Evolutionary conservation across 129 eudicot species (phyloP).

Genomic region (Scalesia atractyloides): DNA sequence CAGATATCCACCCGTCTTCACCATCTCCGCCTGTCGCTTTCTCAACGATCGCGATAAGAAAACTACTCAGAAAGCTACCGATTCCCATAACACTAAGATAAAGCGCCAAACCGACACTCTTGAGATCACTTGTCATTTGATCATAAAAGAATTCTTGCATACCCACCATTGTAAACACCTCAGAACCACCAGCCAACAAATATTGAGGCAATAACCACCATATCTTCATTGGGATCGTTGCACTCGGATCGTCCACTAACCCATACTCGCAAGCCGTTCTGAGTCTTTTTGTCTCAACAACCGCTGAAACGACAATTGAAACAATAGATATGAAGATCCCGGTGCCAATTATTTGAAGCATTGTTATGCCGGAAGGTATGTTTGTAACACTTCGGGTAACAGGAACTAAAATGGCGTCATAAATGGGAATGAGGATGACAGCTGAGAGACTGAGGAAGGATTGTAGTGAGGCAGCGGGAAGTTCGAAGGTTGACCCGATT

Average conservation of each 20-base stretch:
- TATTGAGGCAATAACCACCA: constrained; percentile 73
- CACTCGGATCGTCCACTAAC: constrained; percentile 36
- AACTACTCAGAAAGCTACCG: constrained; percentile 65
- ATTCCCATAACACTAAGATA: constrained; percentile 54
- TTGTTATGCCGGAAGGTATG: constrained; percentile 55
- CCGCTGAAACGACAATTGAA: constrained; percentile 57
- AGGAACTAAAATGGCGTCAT: constrained; percentile 63
- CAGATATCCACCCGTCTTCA: constrained; percentile 53
- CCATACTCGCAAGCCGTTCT: constrained; percentile 43
- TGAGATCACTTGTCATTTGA: constrained; percentile 23
- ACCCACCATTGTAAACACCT: constrained; percentile 55
- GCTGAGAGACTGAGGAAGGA: constrained; percentile 37
- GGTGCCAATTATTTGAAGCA: constrained; percentile 62
- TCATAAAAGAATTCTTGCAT: constrained; percentile 72
- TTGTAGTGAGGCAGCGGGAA: constrained; percentile 72
- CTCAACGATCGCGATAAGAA: constrained; percentile 45
- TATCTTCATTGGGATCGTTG: constrained; percentile 20
- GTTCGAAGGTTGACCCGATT: constrained; percentile 36
- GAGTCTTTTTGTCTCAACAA: constrained; percentile 56
- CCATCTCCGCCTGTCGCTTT: constrained; percentile 36
- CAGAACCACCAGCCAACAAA: constrained; percentile 47
- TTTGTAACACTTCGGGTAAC: constrained; percentile 41
- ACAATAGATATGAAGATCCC: constrained; percentile 50
- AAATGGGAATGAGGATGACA: constrained; percentile 52
- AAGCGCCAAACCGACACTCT: constrained; percentile 57